Base-by-base conservation (phyloP, 139 green algal genomes). In the Chara braunii region DNA sequence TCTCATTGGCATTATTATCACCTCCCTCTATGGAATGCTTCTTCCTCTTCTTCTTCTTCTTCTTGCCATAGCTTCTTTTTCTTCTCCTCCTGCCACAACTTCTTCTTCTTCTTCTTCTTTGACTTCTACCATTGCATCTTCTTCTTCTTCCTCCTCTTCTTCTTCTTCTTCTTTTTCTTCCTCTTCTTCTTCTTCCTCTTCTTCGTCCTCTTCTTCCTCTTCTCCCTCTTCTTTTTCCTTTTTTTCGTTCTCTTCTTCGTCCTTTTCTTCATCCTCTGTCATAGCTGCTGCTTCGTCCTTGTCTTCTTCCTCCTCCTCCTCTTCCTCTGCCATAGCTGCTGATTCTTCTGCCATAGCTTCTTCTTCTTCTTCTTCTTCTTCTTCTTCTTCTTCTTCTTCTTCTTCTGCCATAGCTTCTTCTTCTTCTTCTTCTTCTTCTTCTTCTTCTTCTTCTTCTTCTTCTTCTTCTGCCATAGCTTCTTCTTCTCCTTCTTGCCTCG, bases 221-320 rank as follows among this genome's bases (percentile, higher is more conserved):
- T 58, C 36, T 58, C 36, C 12, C 12, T 58, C 36, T 58, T 48
- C 18, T 48, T 48, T 48, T 48, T 48, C 18, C 18, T 48, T 48
- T 48, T 48, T 48, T 48, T 48, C 18, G 18, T 48, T 48, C 18
- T 48, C 18, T 48, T 48, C 18, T 48, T 48, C 18, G 18, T 48
- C 18, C 18, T 48, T 48, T 48, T 48, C 18, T 48, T 48, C 18
- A 26, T 48, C 18, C 18, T 48, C 18, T 48, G 18, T 48, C 18
- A 26, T 48, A 26, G 18, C 18, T 48, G 18, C 18, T 48, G 18
- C 18, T 48, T 48, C 18, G 18, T 48, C 18, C 18, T 48, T 48
- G 18, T 48, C 18, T 48, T 48, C 18, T 48, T 48, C 18, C 18
- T 48, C 18, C 18, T 48, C 18, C 18, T 48, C 18, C 18, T 48